Conservation (phyloP, 441 rosid species). For the Rhodomyrtus psidioides region DNA sequence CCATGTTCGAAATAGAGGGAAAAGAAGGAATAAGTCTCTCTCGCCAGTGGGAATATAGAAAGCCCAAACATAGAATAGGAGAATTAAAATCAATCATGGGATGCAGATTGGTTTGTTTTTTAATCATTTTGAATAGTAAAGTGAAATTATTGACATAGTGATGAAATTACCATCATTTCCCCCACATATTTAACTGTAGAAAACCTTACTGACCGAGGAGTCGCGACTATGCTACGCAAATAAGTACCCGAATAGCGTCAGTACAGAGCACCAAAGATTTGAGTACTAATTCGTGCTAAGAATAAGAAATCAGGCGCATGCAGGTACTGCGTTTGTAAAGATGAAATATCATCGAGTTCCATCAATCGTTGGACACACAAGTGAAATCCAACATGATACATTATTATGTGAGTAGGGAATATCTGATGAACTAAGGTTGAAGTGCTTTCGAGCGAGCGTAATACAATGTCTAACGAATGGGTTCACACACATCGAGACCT, state of each 20-base stretch:
- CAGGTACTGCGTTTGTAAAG: neutral
- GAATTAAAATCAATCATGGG: neutral
- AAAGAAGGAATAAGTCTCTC: neutral
- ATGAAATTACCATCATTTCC: too few relatives aligned
- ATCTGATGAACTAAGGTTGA: neutral
- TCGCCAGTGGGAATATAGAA: neutral
- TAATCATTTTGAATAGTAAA: neutral
- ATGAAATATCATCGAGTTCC: neutral
- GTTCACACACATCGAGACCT: neutral
- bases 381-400: neutral
- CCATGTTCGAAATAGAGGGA: neutral
- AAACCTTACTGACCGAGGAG: neutral
- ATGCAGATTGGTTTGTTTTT: neutral
- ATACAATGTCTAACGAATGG: neutral
- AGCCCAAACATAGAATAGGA: neutral
- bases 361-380: too few relatives aligned
- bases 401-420: neutral
- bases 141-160: neutral
- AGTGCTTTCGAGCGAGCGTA: fast-evolving
- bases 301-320: neutral
- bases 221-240: neutral
- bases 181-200: too few relatives aligned
- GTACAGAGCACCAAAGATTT: neutral
- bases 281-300: neutral
- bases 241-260: too few relatives aligned